Evolutionary conservation across 495 filamentous ascomycete genomes (phyloP).

Genomic region (Podospora comata): DNA sequence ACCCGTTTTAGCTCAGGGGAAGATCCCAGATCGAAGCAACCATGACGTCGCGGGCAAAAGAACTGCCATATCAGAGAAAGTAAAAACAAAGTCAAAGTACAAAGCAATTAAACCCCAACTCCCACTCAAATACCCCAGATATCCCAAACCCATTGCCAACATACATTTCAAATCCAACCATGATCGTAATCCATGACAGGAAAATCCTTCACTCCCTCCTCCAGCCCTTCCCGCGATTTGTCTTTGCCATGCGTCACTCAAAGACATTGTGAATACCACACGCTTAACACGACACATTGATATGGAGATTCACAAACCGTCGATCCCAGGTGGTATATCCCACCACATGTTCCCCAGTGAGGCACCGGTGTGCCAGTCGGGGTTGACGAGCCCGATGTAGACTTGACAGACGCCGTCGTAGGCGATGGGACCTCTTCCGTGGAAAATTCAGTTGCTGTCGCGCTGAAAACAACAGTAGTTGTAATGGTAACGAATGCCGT

Average conservation of each 20-base stretch:
- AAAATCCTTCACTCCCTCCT: background rate
- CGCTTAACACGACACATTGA: conserved; percentile 26
- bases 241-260: conserved; percentile 12
- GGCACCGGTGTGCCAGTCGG: conserved; percentile 22
- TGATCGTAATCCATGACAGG: background rate
- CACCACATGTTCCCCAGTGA: conserved; percentile 45
- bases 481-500: background rate
- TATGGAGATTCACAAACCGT: conserved; percentile 39
- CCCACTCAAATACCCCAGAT: background rate
- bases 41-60: no score
- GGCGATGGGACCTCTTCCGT: conserved; percentile 16
- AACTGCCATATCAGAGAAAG: no score
- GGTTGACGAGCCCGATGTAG: conserved; percentile 9
- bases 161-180: background rate
- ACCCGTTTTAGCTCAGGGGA: no score
- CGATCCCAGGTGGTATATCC: conserved; percentile 36
- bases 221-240: background rate
- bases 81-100: background rate
- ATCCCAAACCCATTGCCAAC: background rate
- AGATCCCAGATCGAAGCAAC: no score
- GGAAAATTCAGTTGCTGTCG: conserved; percentile 17
- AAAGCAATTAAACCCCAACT: background rate
- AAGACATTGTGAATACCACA: conserved; percentile 38
- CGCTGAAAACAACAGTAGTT: background rate
- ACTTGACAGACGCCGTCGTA: conserved; percentile 7